Percentiles rank a stretch among this genome's conserved stretches.
Conservation (phyloP, 352 stramenopile species). For the Globisporangium rhizosaccharum region DNA sequence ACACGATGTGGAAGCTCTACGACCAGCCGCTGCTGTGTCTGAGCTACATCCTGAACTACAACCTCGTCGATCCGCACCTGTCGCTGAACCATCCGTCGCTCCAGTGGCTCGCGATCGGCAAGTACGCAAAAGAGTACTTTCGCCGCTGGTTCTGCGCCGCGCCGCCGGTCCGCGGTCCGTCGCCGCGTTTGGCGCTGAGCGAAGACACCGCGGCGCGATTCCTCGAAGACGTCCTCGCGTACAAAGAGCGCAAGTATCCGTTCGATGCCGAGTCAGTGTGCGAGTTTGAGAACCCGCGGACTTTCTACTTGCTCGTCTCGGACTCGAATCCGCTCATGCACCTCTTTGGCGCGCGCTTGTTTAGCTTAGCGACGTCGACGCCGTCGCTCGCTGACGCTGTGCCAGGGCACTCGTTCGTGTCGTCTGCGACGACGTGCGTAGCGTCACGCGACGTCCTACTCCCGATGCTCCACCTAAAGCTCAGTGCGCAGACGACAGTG, state of each 20-base stretch:
- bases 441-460: slow-evolving; percentile 32
- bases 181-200: slow-evolving; percentile 18
- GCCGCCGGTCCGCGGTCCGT: neutral
- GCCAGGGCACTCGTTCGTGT: slow-evolving; percentile 42
- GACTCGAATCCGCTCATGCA: slow-evolving; percentile 75
- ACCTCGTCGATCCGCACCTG: slow-evolving; percentile 44
- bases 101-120: slow-evolving; percentile 71
- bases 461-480: slow-evolving; percentile 41
- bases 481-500: slow-evolving; percentile 31
- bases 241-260: slow-evolving; percentile 72
- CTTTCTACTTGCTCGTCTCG: slow-evolving; percentile 74
- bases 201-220: slow-evolving; percentile 62
- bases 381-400: slow-evolving; percentile 37
- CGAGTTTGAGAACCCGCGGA: slow-evolving; percentile 70
- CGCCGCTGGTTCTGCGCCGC: slow-evolving; percentile 55
- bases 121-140: slow-evolving; percentile 76
- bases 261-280: slow-evolving; percentile 67
- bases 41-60: slow-evolving; percentile 74
- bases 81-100: slow-evolving; percentile 42
- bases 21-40: slow-evolving; percentile 68
- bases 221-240: slow-evolving; percentile 64
- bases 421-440: slow-evolving; percentile 35
- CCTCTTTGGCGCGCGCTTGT: slow-evolving; percentile 63
- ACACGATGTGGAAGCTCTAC: slow-evolving; percentile 73
- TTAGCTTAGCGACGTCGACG: slow-evolving; percentile 63